A percentile compares a stretch with the other conserved stretches of the same genome.
These are phyloP conservation scores for Fistulifera solaris DNA, from an alignment of 108 stramenopile genomes.

Conservation along the genomic window DNA sequence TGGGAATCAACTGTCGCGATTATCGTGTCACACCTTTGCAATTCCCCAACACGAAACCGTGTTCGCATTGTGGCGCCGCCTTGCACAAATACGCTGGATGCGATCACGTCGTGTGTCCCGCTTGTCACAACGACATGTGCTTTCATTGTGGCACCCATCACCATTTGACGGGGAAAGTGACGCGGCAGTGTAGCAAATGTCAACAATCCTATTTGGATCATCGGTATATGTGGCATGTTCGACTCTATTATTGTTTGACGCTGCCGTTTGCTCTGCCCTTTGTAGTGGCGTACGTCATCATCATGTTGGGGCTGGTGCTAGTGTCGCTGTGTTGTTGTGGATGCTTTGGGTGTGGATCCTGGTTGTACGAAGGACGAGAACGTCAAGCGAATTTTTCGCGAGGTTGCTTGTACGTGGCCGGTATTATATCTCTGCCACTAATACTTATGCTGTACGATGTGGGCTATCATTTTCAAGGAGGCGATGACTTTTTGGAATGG, in stretches of 20 bases:
- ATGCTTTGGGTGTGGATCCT: conserved; percentile 16
- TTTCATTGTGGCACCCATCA: conserved; percentile 30
- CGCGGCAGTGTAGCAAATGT: conserved; percentile 27
- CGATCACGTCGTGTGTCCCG: conserved; percentile 37
- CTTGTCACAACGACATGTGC: conserved; percentile 33
- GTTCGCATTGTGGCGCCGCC: conserved; percentile 27
- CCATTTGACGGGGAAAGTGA: conserved; percentile 19
- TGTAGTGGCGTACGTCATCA: conserved; percentile 10
- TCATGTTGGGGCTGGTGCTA: conserved; percentile 13
- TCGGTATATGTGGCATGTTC: conserved; percentile 16
- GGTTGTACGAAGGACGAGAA: conserved; percentile 6
- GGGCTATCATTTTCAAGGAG: too few relatives aligned
- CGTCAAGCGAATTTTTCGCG: too few relatives aligned
- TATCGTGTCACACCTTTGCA: neutral
- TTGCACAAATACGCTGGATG: conserved; percentile 29
- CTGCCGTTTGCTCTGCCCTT: conserved; percentile 26
- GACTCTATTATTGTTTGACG: conserved; percentile 7
- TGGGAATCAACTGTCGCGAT: neutral
- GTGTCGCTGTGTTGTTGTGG: conserved; percentile 23
- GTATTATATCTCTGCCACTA: too few relatives aligned
- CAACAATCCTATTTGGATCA: conserved; percentile 31
- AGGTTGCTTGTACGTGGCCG: too few relatives aligned
- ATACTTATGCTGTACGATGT: too few relatives aligned
- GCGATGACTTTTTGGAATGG: too few relatives aligned
- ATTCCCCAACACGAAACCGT: conserved; percentile 19